phyloP scores from a whole-genome alignment of 1,284 basidiomycete genomes.

The Chondrostereum purpureum region DNA sequence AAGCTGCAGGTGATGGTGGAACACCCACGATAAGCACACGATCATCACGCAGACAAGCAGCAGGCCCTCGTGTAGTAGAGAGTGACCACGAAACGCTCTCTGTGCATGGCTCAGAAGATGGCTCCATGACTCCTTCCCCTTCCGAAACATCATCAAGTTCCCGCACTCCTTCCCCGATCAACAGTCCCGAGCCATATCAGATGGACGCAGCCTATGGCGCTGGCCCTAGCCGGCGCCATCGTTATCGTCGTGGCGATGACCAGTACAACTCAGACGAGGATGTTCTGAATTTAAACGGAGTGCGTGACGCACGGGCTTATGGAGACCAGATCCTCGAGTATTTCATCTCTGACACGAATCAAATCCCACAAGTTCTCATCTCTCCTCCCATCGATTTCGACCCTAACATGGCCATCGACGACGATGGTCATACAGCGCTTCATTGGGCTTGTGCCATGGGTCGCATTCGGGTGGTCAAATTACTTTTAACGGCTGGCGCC shows the following conservation, averaged over 20 bases:
- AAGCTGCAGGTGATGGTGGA: constrained; percentile 34
- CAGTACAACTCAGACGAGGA: constrained; percentile 40
- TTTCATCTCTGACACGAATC: constrained; percentile 96
- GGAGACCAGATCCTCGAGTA: constrained; percentile 97
- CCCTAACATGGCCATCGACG: constrained; percentile 95
- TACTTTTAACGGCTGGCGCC: constrained; percentile 90
- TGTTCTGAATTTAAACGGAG: constrained; percentile 30
- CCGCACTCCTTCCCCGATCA: constrained; percentile 83
- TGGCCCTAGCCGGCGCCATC: constrained; percentile 30
- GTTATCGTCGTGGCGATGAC: constrained; percentile 30
- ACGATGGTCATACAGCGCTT: constrained; percentile 95
- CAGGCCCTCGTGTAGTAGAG: constrained; percentile 28
- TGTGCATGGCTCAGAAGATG: constrained; percentile 67
- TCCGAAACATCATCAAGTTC: constrained; percentile 83
- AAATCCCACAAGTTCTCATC: constrained; percentile 86
- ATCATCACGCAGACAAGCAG: constrained; percentile 44
- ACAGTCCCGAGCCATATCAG: constrained; percentile 41
- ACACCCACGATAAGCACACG: constrained; percentile 41
- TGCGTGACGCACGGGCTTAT: constrained; percentile 56
- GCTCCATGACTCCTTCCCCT: constrained; percentile 80
- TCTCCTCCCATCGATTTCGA: constrained; percentile 91
- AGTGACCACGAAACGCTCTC: constrained; percentile 59
- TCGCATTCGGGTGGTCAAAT: constrained; percentile 91
- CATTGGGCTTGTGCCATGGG: constrained; percentile 99
- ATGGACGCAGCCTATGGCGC: constrained; percentile 31